These are phyloP conservation scores for Leishmania martiniquensis DNA, from an alignment of 208 protist genomes.

Conservation along the genomic window DNA sequence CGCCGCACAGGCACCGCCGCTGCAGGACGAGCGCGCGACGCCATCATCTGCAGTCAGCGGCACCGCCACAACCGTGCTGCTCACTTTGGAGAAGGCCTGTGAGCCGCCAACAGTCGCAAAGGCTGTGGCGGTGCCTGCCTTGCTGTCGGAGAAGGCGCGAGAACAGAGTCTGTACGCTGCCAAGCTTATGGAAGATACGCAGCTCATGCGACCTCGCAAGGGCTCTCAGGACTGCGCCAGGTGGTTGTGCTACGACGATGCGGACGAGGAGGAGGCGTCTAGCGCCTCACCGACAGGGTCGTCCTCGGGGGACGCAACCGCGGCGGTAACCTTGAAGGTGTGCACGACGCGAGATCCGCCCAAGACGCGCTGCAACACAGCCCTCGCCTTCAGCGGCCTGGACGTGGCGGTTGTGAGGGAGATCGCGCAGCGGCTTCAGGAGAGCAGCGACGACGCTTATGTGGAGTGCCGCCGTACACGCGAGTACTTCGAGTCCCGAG, in stretches of 20 bases:
- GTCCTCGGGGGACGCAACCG: not conserved
- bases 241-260: conserved; percentile 14
- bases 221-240: conserved; percentile 2
- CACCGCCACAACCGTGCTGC: not conserved
- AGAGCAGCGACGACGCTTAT: not conserved
- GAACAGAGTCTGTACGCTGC: not conserved
- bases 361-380: conserved; percentile 21
- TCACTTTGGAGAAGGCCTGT: not conserved
- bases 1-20: not conserved
- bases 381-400: conserved; percentile 24
- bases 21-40: not conserved
- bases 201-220: not conserved
- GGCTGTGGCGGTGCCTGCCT: not conserved
- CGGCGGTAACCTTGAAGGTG: not conserved
- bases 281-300: not conserved
- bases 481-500: conserved; percentile 26
- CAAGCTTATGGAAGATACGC: not conserved
- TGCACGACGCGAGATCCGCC: not conserved
- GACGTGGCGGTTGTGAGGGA: conserved; percentile 40
- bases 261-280: conserved; percentile 2
- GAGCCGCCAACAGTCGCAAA: conserved; percentile 1
- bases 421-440: conserved; percentile 23
- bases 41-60: not conserved
- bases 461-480: conserved; percentile 4
- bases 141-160: conserved; percentile 11